Evolutionary conservation across 225 moss, liverwort and hornwort species (phyloP).

Genomic region (Lunularia cruciata): DNA sequence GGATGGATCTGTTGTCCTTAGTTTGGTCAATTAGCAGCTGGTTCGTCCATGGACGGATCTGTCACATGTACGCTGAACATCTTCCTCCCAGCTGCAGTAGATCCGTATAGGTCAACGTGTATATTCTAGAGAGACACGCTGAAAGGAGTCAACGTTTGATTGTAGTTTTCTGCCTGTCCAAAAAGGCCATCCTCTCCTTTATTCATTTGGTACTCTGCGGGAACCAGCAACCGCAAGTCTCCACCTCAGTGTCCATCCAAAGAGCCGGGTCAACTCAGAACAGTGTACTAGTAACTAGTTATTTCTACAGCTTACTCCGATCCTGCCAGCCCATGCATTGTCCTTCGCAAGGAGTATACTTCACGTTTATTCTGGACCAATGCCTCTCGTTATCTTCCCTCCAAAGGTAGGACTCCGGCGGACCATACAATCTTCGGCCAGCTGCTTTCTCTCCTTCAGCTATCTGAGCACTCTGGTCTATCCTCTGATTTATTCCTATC

Average conservation of each 20-base stretch:
- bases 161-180: constrained; percentile 1
- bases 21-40: constrained; percentile 2
- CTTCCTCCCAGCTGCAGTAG: neutral
- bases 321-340: neutral
- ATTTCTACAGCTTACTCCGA: neutral
- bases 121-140: neutral
- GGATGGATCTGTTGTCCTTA: neutral
- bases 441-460: neutral
- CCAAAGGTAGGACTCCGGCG: constrained; percentile 4
- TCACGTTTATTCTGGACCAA: neutral
- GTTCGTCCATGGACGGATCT: neutral
- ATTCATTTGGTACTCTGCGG: neutral
- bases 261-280: constrained; percentile 3
- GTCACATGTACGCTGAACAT: neutral
- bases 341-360: constrained; percentile 6
- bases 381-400: neutral
- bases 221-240: neutral
- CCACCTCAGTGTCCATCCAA: neutral
- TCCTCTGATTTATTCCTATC: neutral
- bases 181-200: neutral
- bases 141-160: constrained; percentile 1
- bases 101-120: constrained; percentile 2
- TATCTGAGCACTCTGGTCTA: neutral
- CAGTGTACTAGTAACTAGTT: no score
- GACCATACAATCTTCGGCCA: neutral